Conservation (phyloP, 1,284 basidiomycete genomes). For the Sphagnurus paluster region DNA sequence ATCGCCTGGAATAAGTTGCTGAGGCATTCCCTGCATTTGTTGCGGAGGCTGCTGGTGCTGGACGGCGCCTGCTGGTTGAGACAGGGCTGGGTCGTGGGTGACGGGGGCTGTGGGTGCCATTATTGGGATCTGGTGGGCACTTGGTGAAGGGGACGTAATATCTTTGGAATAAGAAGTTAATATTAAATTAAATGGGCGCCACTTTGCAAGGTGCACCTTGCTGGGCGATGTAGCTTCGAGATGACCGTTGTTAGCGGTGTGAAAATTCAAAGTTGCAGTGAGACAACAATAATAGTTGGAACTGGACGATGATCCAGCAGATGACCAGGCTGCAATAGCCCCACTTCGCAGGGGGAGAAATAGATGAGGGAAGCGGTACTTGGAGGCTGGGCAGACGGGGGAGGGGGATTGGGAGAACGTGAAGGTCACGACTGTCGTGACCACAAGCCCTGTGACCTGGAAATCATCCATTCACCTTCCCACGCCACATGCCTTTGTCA, state of each 20-base stretch:
- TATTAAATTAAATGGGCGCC: slow-evolving; percentile 1
- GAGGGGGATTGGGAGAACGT: slow-evolving; percentile 25
- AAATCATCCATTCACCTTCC: slow-evolving; percentile 23
- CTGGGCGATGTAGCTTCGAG: not conserved
- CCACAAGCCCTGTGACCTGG: slow-evolving; percentile 30
- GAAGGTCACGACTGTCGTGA: slow-evolving; percentile 33
- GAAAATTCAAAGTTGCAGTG: not conserved
- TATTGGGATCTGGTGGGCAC: not conserved
- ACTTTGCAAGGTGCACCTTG: not conserved
- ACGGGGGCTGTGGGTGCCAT: slow-evolving; percentile 29
- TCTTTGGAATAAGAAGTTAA: not conserved
- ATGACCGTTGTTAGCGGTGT: not conserved
- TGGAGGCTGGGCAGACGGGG: slow-evolving; percentile 12
- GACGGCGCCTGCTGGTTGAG: slow-evolving; percentile 26
- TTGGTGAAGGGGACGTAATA: not conserved
- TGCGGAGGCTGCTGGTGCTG: slow-evolving; percentile 25
- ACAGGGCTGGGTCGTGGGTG: slow-evolving; percentile 34
- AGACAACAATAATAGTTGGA: not conserved
- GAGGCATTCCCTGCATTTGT: slow-evolving; percentile 21
- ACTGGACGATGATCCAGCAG: not conserved
- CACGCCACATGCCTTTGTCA: slow-evolving; percentile 24
- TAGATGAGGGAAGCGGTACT: not conserved
- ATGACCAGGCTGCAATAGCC: not conserved
- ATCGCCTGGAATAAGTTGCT: slow-evolving; percentile 25
- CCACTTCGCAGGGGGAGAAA: not conserved